Evolutionary conservation across 352 stramenopile genomes (phyloP), one percentile per base, ranked within the genome.

Genomic region (Phytopythium cucurbitacearum): DNA sequence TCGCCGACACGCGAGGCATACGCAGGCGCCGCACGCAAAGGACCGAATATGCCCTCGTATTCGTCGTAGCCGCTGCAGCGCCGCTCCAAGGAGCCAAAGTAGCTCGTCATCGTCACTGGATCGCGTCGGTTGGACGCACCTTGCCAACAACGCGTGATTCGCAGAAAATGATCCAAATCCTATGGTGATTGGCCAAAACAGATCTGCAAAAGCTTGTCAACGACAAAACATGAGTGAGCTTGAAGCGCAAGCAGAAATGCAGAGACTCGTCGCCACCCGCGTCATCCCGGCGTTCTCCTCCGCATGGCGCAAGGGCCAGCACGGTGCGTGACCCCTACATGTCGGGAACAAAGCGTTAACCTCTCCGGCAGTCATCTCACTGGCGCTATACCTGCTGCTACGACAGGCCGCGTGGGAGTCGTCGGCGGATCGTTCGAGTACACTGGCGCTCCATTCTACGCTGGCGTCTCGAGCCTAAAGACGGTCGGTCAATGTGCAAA

Each of bases 381-480:
- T 40, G n/a, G 10, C 50, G 5, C 5, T 35, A 8, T 52, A 16
- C 34, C 28, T 48, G 13, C 8, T 49, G 15, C 6, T 38, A 10
- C 47, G 59, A 34, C 45, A 94, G 85, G 85, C 12, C 80, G 83
- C 62, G 70, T 99, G 21, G 97, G 87, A 11, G 77, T 99, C 32
- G 69, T 99, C 9, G 96, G 97, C 28, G 97, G 97, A n/a, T 98
- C 85, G 7, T 83, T 96, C 58, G 93, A 97, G 66, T 99, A 98
- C 77, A 99, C 97, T 9, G 97, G 97, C 15, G 97, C 97, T 36
- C 97, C 97, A 2, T 99, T 95, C 62, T 99, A 99, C 71, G 95
- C 96, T 1, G 95, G 90, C 6, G 89, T 97, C 49, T 87, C 96
- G 28, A 83, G 91, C 33, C 75, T 99, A 4, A 94, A 97, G 62